Evolutionary conservation across 2,329 filamentous ascomycete genomes (phyloP), one percentile per base, ranked within the genome.

Genomic region (Knufia fluminis): DNA sequence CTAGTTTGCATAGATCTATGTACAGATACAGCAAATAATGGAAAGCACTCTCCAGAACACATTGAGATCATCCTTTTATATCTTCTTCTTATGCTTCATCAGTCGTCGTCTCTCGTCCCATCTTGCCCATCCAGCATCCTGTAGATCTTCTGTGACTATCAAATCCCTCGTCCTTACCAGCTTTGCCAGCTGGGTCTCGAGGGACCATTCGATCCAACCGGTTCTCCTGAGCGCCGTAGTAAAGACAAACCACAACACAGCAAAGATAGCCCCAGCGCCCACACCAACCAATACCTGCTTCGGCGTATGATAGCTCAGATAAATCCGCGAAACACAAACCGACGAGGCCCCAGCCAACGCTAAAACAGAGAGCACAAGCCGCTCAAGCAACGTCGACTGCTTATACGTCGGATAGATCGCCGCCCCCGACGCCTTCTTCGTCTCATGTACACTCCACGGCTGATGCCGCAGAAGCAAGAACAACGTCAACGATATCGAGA

Each of bases 101-200:
- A 17, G 26, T 12, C 16, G 16, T 33, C 24, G 8, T 20, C 68
- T 65, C 43, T 73, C 71, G 66, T 91, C 83, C 88, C 90, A 97
- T 64, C 86, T 83, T 68, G 90, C 86, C 91, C 91, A 98, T 1
- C 92, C 92, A 36, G 89, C 84, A 70, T 95, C 88, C 28, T 83
- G 83, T 59, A 95, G 68, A 67, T 97, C 91, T 68, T 97, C 91
- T 64, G 85, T 83, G 4, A 94, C 75, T 10, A 94, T 80, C 54
- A 98, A 69, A 66, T 98, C 92, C 52, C 92, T 76, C 42, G 94
- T 71, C 52, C 91, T 76, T 42, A 92, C 70, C 56, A 80, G 75
- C 61, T 78, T 77, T 2, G 80, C 77, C 3, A 85, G 59, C 23
- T 79, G 76, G 31, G 79, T 72, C 22, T 87, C 82, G 48, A 96